Conservation (phyloP, 441 rosid species). For the Populus trichocarpa region DNA sequence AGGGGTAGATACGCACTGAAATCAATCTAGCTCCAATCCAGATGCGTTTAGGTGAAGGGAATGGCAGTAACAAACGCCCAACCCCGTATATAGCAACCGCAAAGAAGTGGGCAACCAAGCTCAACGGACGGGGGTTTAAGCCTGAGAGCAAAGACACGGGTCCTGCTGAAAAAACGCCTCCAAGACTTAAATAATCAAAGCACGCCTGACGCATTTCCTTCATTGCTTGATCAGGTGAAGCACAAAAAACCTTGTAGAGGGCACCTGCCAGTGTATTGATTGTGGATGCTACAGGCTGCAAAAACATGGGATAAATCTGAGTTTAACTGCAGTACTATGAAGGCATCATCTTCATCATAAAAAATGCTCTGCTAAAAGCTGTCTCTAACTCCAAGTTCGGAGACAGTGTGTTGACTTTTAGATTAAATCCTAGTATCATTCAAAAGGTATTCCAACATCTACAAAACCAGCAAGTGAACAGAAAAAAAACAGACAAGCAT, state of each 20-base stretch:
- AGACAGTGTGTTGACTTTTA: no score
- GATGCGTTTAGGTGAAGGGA: conserved; percentile 71
- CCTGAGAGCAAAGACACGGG: conserved; percentile 78
- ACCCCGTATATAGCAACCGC: conserved; percentile 81
- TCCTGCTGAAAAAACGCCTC: conserved; percentile 65
- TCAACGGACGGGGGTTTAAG: conserved; percentile 67
- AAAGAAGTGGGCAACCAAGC: conserved; percentile 77
- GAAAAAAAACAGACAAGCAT: no score
- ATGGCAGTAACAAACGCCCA: conserved; percentile 72
- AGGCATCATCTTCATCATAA: background rate
- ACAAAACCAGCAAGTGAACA: no score
- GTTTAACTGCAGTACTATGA: background rate
- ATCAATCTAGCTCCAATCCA: conserved; percentile 80
- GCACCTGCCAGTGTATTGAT: conserved; percentile 85
- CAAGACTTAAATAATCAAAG: conserved; percentile 76
- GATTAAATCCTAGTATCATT: background rate
- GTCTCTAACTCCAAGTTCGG: background rate
- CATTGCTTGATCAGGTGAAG: conserved; percentile 67
- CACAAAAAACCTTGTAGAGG: conserved; percentile 74
- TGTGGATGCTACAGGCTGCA: conserved; percentile 86
- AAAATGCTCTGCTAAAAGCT: background rate
- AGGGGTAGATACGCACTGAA: conserved; percentile 32
- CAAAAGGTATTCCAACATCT: background rate
- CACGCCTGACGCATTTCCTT: conserved; percentile 84
- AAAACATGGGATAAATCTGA: background rate